Conservation (phyloP, 108 stramenopile species). For the Asterionellopsis glacialis region DNA sequence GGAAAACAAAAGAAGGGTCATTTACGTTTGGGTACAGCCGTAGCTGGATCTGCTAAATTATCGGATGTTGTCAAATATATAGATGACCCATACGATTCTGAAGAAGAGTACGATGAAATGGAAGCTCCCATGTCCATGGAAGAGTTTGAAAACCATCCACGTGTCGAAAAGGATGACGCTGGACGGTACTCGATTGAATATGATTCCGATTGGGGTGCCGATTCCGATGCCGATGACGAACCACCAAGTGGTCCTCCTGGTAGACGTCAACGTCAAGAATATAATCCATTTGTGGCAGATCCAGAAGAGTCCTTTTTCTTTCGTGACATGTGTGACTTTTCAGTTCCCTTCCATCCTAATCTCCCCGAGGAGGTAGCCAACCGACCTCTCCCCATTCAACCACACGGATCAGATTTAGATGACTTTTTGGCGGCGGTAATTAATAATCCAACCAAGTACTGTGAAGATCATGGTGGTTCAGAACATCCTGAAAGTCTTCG, state of each 20-base stretch:
- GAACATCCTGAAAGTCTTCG: constrained; percentile 29
- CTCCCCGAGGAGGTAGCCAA: constrained; percentile 7
- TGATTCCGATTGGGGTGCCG: not conserved
- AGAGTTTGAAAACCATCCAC: constrained; percentile 5
- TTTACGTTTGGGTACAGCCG: not conserved
- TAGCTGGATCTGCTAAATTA: not conserved
- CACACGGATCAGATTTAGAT: constrained; percentile 34
- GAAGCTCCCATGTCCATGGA: not conserved
- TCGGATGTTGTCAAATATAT: not conserved
- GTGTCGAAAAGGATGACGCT: constrained; percentile 2
- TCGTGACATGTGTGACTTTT: constrained; percentile 16
- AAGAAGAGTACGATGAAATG: constrained; percentile 12
- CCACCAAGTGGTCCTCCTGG: not conserved
- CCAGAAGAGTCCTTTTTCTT: not conserved
- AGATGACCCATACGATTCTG: not conserved
- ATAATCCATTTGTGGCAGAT: not conserved
- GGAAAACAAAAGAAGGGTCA: not conserved
- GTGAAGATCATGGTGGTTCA: no score
- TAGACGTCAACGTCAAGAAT: not conserved
- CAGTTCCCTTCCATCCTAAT: not conserved
- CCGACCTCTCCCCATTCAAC: constrained; percentile 22
- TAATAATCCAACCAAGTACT: constrained; percentile 65
- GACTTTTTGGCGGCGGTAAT: constrained; percentile 63
- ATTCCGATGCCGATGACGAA: not conserved
- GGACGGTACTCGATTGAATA: not conserved